Conservation (phyloP, 2,329 filamentous ascomycete species). For the Colletotrichum endophyticum region DNA sequence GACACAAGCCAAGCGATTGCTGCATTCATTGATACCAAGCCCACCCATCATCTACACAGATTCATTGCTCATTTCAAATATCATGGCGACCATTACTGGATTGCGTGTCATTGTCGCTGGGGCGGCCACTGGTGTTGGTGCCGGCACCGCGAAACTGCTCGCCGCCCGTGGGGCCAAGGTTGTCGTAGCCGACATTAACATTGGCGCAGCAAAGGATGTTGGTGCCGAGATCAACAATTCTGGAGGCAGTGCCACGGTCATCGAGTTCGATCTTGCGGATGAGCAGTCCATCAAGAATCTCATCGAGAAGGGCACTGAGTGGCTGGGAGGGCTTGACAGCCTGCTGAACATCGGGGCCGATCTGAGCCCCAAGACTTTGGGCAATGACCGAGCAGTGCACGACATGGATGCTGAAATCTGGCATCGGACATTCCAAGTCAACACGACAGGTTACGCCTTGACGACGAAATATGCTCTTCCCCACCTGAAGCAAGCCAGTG, state of each 20-base stretch:
- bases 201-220: not conserved
- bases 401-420: not conserved
- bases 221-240: not conserved
- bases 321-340: not conserved
- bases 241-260: not conserved
- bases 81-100: not conserved
- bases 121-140: not conserved
- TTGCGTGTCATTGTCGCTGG: not conserved
- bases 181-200: not conserved
- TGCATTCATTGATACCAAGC: not conserved
- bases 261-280: not conserved
- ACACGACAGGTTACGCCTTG: not conserved
- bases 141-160: not conserved
- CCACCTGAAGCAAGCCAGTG: not conserved
- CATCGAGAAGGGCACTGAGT: not conserved
- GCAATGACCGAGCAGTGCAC: not conserved
- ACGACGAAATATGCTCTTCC: conserved; percentile 1
- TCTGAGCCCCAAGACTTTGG: not conserved
- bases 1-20: not conserved
- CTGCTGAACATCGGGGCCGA: conserved; percentile 3
- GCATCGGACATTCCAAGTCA: not conserved
- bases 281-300: not conserved
- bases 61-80: not conserved
- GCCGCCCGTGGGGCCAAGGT: not conserved
- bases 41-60: not conserved